These are phyloP conservation scores for Bretschneidera sinensis DNA, from an alignment of 345 rosid genomes.

Conservation along the genomic window DNA sequence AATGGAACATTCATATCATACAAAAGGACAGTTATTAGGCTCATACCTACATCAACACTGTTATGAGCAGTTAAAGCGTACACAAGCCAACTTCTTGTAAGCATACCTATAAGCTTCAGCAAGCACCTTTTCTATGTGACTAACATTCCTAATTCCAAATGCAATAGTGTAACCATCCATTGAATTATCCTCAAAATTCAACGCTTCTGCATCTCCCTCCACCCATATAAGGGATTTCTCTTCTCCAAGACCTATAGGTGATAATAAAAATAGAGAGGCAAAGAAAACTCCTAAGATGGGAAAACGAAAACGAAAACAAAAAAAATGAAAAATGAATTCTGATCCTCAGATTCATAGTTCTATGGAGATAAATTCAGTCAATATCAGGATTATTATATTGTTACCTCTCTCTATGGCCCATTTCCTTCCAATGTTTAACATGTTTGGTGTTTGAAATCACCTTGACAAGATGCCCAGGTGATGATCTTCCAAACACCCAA, in stretches of 20 bases:
- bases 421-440: constrained; percentile 80
- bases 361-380: constrained; percentile 3
- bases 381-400: neutral
- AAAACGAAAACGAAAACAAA: neutral
- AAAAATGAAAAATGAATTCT: neutral
- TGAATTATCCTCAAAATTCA: constrained; percentile 63
- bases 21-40: too few species aligned
- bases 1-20: too few species aligned
- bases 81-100: neutral
- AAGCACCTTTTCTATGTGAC: constrained; percentile 89
- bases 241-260: constrained; percentile 36
- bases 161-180: constrained; percentile 98
- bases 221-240: constrained; percentile 77
- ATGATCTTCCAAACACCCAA: too few species aligned
- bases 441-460: too few species aligned
- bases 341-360: constrained; percentile 13
- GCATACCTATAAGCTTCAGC: constrained; percentile 75
- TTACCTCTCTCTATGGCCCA: constrained; percentile 83
- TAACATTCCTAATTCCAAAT: constrained; percentile 96
- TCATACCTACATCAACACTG: neutral
- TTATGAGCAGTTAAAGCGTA: neutral
- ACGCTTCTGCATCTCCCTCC: constrained; percentile 89
- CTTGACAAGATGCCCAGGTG: too few species aligned
- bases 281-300: neutral
- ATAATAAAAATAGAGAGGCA: neutral